Evolutionary conservation across 441 rosid species (phyloP).

Genomic region (Metrosideros polymorpha): DNA sequence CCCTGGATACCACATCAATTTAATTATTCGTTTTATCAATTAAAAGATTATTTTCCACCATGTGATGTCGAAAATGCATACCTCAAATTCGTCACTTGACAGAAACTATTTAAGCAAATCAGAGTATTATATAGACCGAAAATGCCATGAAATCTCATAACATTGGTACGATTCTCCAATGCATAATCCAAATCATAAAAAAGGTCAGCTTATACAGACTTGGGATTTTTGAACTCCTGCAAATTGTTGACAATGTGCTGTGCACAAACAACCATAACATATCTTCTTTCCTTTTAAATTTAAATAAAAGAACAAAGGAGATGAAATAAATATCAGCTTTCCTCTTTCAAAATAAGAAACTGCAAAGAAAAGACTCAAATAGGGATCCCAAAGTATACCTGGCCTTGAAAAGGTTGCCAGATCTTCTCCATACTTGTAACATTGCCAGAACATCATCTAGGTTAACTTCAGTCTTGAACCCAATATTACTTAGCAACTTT

Average conservation of each 20-base stretch:
- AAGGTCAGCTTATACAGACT: not conserved
- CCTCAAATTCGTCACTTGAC: not conserved
- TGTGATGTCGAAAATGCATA: not conserved
- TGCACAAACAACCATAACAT: not conserved
- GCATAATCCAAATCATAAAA: not conserved
- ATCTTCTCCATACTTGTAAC: conserved; percentile 50
- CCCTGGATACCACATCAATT: not conserved
- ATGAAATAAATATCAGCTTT: not conserved
- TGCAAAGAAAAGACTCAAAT: not conserved
- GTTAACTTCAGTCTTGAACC: conserved; percentile 69
- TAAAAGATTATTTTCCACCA: not conserved
- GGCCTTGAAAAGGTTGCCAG: conserved; percentile 50
- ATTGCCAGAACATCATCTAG: conserved; percentile 52
- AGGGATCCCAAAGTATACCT: conserved; percentile 37
- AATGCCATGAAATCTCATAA: not conserved
- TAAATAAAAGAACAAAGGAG: not conserved
- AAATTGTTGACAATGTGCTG: not conserved
- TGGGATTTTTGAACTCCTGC: not conserved
- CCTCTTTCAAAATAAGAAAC: not conserved
- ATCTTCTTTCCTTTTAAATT: not conserved
- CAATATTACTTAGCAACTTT: conserved; percentile 56
- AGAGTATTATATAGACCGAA: not conserved
- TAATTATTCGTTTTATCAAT: not conserved
- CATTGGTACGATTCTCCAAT: not conserved
- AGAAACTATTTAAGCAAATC: not conserved